Conservation (phyloP, 78 protist genomes). For the Emiliania huxleyi region DNA sequence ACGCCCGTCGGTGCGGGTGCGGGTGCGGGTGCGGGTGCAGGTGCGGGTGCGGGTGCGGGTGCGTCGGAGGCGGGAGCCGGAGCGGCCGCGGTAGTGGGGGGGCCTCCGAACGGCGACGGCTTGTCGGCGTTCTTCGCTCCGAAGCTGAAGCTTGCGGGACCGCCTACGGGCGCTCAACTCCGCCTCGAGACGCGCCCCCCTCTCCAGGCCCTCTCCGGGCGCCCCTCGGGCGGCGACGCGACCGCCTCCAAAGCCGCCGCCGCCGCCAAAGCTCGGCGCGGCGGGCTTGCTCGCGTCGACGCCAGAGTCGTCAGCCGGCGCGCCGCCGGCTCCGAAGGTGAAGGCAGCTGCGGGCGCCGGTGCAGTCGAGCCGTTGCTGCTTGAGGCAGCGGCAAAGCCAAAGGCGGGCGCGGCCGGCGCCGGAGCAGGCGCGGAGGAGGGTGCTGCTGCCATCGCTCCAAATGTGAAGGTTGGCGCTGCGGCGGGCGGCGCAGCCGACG, state of each 20-base stretch:
- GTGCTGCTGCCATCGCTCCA: not conserved
- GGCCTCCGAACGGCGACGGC: too few relatives aligned
- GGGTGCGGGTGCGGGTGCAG: too few relatives aligned
- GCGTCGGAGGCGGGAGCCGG: too few relatives aligned
- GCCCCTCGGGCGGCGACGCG: not conserved
- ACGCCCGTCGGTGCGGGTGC: too few relatives aligned
- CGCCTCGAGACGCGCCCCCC: not conserved
- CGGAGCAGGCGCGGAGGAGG: not conserved
- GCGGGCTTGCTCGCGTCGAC: not conserved
- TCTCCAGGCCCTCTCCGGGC: not conserved
- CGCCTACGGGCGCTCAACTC: not conserved
- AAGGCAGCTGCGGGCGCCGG: not conserved
- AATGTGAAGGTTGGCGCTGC: too few relatives aligned
- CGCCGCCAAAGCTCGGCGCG: not conserved
- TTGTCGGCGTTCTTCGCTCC: too few relatives aligned
- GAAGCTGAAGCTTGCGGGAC: too few relatives aligned
- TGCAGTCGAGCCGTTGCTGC: not conserved
- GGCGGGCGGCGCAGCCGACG: too few relatives aligned
- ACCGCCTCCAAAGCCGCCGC: not conserved
- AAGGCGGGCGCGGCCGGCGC: not conserved
- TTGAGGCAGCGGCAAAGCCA: not conserved
- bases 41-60: too few relatives aligned
- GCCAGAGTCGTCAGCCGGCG: not conserved
- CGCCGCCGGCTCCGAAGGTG: too few relatives aligned
- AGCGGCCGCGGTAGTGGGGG: too few relatives aligned